Evolutionary conservation across 2,329 filamentous ascomycete genomes (phyloP), one percentile per base, ranked within the genome.

Genomic region (Fusarium verrucosum): DNA sequence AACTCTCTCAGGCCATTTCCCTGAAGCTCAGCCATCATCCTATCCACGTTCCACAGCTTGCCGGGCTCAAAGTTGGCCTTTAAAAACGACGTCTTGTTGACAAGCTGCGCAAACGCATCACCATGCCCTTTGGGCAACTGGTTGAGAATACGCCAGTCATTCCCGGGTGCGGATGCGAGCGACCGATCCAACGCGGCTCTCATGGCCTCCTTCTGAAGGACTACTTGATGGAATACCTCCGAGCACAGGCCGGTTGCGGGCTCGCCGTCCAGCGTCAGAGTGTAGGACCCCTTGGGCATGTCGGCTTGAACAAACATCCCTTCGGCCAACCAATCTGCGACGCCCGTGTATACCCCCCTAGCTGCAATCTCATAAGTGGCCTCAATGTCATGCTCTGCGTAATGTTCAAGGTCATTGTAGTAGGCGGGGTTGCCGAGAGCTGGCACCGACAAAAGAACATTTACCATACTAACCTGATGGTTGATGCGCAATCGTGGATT

Each of bases 321-420:
- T 3, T 51, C 49, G 2, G 26, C 11, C 2, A 62, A 16, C 57
- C 51, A 62, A 0, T 25, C 0, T 7, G 2, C 6, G 1, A 30
- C 11, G 4, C 19, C 11, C n/a, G 0, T 5, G 1, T 45, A 16
- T 2, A 51, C 3, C 1, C 8, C 5, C 0, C 0, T 23, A 2
- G 0, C n/a, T 7, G 17, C 23, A n/a, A 19, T 0, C 0, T 20
- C 2, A 10, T 28, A n/a, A 14, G 23, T 30, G 0, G 0, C 10
- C 28, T 1, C 36, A 5, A 30, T 32, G 4, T 35, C 20, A 19
- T 35, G 43, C 0, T 6, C 0, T 10, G 10, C 20, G 5, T 16
- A 11, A 2, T 0, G 0, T 17, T 36, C 0, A 11, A 49, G 2
- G 3, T 11, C 3, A 20, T 6, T 4, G 9, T 23, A 11, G 16